Evolutionary conservation across 371 early-diverging fungal species (phyloP).

Genomic region (Mucor irregularis): DNA sequence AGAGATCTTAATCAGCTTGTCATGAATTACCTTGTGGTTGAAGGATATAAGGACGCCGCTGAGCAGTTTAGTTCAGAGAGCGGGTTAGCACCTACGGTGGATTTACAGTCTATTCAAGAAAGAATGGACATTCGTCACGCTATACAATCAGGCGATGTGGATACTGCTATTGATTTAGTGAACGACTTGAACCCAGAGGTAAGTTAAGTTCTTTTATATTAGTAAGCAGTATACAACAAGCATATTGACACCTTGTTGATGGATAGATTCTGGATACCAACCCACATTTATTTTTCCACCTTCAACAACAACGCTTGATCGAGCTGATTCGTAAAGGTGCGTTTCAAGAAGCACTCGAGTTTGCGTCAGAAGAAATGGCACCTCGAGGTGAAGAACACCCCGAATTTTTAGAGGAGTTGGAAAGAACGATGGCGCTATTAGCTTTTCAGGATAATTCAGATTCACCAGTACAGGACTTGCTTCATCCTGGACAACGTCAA

Average conservation of each 20-base stretch:
- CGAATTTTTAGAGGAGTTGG: slow-evolving; percentile 91
- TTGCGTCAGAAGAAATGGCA: slow-evolving; percentile 96
- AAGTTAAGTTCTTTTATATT: slow-evolving; percentile 6
- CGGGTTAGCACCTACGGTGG: slow-evolving; percentile 74
- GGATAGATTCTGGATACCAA: slow-evolving; percentile 91
- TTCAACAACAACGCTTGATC: slow-evolving; percentile 95
- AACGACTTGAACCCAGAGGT: slow-evolving; percentile 98
- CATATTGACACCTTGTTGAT: not conserved
- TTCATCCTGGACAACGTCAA: slow-evolving; percentile 87
- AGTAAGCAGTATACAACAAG: not conserved
- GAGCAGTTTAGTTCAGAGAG: slow-evolving; percentile 91
- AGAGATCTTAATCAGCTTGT: slow-evolving; percentile 92
- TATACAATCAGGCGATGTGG: slow-evolving; percentile 87
- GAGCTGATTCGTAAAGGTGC: slow-evolving; percentile 86
- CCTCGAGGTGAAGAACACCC: slow-evolving; percentile 95
- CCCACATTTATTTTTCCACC: slow-evolving; percentile 90
- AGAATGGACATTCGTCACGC: slow-evolving; percentile 93
- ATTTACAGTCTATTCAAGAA: slow-evolving; percentile 89
- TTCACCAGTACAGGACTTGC: slow-evolving; percentile 80
- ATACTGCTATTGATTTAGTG: slow-evolving; percentile 91
- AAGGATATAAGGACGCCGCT: slow-evolving; percentile 98
- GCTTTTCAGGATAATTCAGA: slow-evolving; percentile 76
- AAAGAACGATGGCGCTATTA: slow-evolving; percentile 93
- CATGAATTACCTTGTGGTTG: slow-evolving; percentile 97
- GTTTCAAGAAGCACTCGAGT: slow-evolving; percentile 84